Percentiles rank a stretch among this genome's conserved stretches.
Conservation (phyloP, 2,329 filamentous ascomycete species). For the Elsinoe ampelina region DNA sequence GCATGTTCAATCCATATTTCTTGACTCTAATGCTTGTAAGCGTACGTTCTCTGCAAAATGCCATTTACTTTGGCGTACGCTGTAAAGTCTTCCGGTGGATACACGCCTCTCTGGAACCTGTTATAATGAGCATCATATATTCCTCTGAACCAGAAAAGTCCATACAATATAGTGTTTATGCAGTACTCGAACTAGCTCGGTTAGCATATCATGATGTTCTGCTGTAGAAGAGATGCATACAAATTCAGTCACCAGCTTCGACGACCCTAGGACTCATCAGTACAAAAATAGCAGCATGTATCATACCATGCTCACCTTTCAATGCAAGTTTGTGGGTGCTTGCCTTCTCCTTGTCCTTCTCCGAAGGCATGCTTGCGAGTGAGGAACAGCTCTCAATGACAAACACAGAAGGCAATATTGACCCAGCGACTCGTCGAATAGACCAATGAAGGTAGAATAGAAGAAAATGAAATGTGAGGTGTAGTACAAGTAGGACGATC, state of each 20-base stretch:
- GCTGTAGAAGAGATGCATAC: constrained; percentile 45
- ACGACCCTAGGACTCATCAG: constrained; percentile 44
- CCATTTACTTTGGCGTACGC: constrained; percentile 48
- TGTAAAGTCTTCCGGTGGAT: constrained; percentile 94
- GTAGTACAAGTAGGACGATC: background rate
- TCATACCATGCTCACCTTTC: constrained; percentile 46
- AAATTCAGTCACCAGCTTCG: constrained; percentile 90
- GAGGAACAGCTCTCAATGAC: background rate
- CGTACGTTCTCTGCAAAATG: background rate
- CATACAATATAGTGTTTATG: constrained; percentile 86
- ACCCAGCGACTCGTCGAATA: background rate
- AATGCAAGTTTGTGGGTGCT: constrained; percentile 93
- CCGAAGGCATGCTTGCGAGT: constrained; percentile 5
- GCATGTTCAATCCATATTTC: constrained; percentile 99
- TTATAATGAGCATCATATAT: constrained; percentile 10
- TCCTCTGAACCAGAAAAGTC: background rate
- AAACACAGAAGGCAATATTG: background rate
- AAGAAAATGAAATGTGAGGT: background rate
- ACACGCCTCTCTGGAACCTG: constrained; percentile 73
- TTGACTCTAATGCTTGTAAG: constrained; percentile 55
- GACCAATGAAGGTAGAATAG: background rate
- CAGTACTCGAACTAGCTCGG: constrained; percentile 78
- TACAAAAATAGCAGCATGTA: background rate
- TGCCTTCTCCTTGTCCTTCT: constrained; percentile 51
- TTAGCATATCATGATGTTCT: background rate